These are phyloP conservation scores for Quercus parvula DNA, from an alignment of 306 rosid genomes.

Conservation along the genomic window DNA sequence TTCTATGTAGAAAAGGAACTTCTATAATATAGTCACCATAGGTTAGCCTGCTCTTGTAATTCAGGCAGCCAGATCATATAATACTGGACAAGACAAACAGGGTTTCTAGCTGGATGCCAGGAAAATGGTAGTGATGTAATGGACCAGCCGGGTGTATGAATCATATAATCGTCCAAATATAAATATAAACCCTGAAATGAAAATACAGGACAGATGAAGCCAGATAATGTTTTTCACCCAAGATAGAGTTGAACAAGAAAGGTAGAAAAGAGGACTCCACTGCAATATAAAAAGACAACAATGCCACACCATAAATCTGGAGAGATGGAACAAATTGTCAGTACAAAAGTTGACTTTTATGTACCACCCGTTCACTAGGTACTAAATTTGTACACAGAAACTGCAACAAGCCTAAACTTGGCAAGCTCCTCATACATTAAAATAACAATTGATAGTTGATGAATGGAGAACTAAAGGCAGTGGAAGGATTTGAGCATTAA, in stretches of 20 bases:
- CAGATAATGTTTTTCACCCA: too few species aligned
- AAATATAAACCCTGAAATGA: neutral
- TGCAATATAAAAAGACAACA: neutral
- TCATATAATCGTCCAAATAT: neutral
- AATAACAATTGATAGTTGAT: neutral
- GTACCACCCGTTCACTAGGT: neutral
- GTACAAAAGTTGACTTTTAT: neutral
- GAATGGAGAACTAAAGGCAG: neutral
- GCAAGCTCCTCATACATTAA: neutral
- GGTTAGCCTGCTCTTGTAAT: neutral
- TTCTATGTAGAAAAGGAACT: neutral
- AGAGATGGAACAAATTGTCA: neutral
- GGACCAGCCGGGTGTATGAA: neutral
- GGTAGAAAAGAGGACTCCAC: neutral
- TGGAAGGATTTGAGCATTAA: conserved; percentile 7
- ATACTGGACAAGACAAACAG: neutral
- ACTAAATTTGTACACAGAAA: neutral
- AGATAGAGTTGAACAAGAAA: neutral
- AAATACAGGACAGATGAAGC: neutral
- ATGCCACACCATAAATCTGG: neutral
- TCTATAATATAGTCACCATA: neutral
- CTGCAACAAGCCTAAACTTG: neutral
- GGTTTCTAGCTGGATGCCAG: neutral
- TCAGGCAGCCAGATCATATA: neutral
- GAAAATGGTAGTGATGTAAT: neutral